A percentile compares a stretch with the other conserved stretches of the same genome.
These are phyloP conservation scores for Russula compacta DNA, from an alignment of 768 basidiomycete species.

Conservation along the genomic window DNA sequence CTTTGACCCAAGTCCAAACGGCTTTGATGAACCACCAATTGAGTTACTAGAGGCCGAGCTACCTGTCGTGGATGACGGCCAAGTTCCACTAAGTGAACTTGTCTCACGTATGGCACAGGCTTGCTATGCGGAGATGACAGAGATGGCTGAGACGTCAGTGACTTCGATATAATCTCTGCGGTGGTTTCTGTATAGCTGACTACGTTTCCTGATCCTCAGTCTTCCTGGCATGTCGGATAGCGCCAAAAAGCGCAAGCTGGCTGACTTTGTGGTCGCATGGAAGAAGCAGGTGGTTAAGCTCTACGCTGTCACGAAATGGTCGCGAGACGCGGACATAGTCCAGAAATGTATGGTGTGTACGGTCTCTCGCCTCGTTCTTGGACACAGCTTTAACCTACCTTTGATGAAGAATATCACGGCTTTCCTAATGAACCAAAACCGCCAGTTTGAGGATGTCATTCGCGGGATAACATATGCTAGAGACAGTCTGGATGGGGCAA, in stretches of 20 bases:
- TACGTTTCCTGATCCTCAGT: conserved; percentile 26
- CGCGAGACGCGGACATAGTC: conserved; percentile 71
- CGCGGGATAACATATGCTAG: conserved; percentile 53
- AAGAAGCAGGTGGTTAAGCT: conserved; percentile 87
- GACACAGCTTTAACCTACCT: background rate
- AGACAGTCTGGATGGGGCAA: conserved; percentile 64
- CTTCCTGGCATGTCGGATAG: conserved; percentile 60
- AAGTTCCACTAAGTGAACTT: conserved; percentile 63
- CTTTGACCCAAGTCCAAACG: conserved; percentile 23
- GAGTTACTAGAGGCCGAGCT: conserved; percentile 67
- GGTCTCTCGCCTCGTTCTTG: background rate
- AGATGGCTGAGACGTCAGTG: conserved; percentile 78
- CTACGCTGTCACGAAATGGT: conserved; percentile 82
- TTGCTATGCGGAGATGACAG: conserved; percentile 75
- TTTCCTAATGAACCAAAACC: conserved; percentile 79
- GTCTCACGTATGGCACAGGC: conserved; percentile 69
- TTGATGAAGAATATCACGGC: conserved; percentile 66
- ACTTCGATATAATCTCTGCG: background rate
- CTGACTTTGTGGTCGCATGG: conserved; percentile 84
- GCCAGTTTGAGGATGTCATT: conserved; percentile 69
- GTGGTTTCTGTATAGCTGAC: background rate
- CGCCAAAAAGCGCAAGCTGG: conserved; percentile 70
- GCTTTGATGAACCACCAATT: conserved; percentile 32
- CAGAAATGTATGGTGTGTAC: conserved; percentile 74
- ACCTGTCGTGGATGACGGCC: conserved; percentile 62